Conservation (phyloP, 2,329 filamentous ascomycete species). For the Aspergillus glaucus region DNA sequence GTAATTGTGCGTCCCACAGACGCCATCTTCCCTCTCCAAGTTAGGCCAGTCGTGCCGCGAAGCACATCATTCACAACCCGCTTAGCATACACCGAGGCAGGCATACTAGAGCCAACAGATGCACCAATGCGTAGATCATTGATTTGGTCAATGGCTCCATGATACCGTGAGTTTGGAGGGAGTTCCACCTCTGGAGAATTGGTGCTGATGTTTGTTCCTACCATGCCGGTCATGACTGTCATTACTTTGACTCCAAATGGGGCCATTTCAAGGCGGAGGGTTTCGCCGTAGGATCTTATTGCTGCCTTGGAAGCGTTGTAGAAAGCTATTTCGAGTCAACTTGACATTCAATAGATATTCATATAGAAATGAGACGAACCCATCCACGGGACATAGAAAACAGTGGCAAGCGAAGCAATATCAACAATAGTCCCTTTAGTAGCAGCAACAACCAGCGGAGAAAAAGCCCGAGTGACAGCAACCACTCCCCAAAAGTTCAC, state of each 20-base stretch:
- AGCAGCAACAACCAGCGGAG: constrained; percentile 15
- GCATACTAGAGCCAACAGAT: no score
- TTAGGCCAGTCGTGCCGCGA: no score
- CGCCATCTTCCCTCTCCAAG: no score
- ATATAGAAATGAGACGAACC: constrained; percentile 6
- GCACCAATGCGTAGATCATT: no score
- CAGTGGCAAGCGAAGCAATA: constrained; percentile 14
- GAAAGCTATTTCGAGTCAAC: constrained; percentile 1
- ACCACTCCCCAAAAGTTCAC: constrained; percentile 14
- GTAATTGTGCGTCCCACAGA: no score
- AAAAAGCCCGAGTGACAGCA: constrained; percentile 17
- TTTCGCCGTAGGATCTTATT: constrained; percentile 15
- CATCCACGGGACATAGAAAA: constrained; percentile 24
- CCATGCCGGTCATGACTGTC: not conserved
- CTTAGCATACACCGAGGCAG: no score
- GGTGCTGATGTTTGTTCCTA: not conserved
- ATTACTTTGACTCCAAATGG: not conserved
- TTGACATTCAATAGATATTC: not conserved
- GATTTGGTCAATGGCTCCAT: no score
- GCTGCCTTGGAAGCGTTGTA: constrained; percentile 19
- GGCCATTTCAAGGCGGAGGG: constrained; percentile 18
- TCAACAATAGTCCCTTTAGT: constrained; percentile 16
- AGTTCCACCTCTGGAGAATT: no score
- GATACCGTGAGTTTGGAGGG: no score
- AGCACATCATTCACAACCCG: no score